These are phyloP conservation scores for Colletotrichum sp. DNA, from an alignment of 2,329 filamentous ascomycete species.

Conservation along the genomic window DNA sequence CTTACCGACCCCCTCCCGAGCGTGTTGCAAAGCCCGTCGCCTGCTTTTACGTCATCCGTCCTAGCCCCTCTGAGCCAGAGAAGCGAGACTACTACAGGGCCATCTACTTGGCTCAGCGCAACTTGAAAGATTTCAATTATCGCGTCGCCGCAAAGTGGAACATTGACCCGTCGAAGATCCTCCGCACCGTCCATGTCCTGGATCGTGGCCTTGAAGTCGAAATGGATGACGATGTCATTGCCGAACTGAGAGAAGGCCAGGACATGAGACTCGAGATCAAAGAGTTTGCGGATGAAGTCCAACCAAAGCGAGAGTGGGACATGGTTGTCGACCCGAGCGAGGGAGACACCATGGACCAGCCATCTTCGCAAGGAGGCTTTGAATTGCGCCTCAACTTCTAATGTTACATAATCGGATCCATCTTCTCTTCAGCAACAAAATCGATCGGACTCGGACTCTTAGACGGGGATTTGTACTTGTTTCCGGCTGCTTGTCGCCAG, in stretches of 20 bases:
- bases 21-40: constrained; percentile 75
- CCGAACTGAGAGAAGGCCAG: constrained; percentile 85
- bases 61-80: constrained; percentile 52
- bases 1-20: constrained; percentile 81
- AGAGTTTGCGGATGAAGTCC: constrained; percentile 42
- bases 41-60: constrained; percentile 82
- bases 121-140: constrained; percentile 73
- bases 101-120: constrained; percentile 82
- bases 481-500: background rate
- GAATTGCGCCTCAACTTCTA: constrained; percentile 55
- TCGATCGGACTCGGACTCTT: constrained; percentile 2
- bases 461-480: background rate
- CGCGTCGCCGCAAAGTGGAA: constrained; percentile 81
- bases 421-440: constrained; percentile 5
- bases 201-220: constrained; percentile 80
- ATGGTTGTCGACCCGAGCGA: constrained; percentile 61
- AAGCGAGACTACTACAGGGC: constrained; percentile 77
- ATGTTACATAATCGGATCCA: constrained; percentile 23
- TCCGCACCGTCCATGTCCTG: constrained; percentile 75
- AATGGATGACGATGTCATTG: constrained; percentile 88
- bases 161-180: constrained; percentile 74
- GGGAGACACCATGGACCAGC: constrained; percentile 36
- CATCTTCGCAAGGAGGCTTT: constrained; percentile 36
- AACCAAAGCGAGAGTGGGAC: constrained; percentile 64
- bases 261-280: constrained; percentile 81